These are phyloP conservation scores for Podila minutissima DNA, from an alignment of 192 early-diverging fungal genomes.

Conservation along the genomic window DNA sequence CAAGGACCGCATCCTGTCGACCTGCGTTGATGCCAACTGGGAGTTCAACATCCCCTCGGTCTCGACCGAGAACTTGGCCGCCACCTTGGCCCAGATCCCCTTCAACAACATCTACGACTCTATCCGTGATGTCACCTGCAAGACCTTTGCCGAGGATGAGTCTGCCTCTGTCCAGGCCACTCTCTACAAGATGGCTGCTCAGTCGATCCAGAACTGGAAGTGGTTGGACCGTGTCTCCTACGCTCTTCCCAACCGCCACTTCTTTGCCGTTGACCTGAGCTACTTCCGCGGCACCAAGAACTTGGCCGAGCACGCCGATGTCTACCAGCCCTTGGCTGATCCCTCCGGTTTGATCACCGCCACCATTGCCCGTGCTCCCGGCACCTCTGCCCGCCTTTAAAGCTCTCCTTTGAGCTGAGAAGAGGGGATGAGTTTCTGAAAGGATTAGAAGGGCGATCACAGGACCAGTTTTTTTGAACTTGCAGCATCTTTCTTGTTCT, in stretches of 20 bases:
- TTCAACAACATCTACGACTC: slow-evolving; percentile 67
- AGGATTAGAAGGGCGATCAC: too few relatives aligned
- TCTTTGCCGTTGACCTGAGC: slow-evolving; percentile 76
- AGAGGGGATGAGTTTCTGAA: too few relatives aligned
- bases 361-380: slow-evolving; percentile 64
- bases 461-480: too few relatives aligned
- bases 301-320: slow-evolving; percentile 68
- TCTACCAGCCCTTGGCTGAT: slow-evolving; percentile 79
- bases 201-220: slow-evolving; percentile 65
- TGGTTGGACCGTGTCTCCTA: slow-evolving; percentile 70
- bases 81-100: slow-evolving; percentile 46
- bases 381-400: slow-evolving; percentile 36
- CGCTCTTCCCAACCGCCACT: slow-evolving; percentile 83
- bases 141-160: slow-evolving; percentile 81
- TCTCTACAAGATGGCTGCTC: slow-evolving; percentile 79
- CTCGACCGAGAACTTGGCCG: slow-evolving; percentile 14
- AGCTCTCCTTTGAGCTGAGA: not conserved
- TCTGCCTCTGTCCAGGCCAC: slow-evolving; percentile 85
- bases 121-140: slow-evolving; percentile 72
- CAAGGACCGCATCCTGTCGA: slow-evolving; percentile 82
- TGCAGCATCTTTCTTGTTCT: too few relatives aligned
- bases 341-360: slow-evolving; percentile 82
- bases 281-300: slow-evolving; percentile 77
- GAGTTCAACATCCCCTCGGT: slow-evolving; percentile 52
- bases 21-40: slow-evolving; percentile 77